Percentiles rank a stretch among this genome's conserved stretches.
These are phyloP conservation scores for Xylaria acuta DNA, from an alignment of 495 filamentous ascomycete species.

Conservation along the genomic window DNA sequence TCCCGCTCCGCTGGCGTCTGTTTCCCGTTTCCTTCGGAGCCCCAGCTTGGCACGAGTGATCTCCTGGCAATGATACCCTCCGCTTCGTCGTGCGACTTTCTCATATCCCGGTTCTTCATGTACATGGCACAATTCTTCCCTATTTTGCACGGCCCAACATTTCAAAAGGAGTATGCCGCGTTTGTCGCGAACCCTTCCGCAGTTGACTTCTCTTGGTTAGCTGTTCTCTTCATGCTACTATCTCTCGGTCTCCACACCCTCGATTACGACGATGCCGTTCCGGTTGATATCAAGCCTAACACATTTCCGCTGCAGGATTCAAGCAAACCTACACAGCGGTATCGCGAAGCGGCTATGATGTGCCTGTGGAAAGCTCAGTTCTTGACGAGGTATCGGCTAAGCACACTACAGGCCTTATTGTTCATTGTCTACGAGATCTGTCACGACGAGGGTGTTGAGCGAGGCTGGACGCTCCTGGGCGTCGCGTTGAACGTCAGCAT, in stretches of 20 bases:
- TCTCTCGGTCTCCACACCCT: constrained; percentile 53
- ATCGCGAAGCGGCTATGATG: constrained; percentile 52
- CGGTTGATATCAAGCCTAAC: constrained; percentile 52
- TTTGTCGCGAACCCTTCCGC: constrained; percentile 52
- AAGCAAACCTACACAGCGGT: constrained; percentile 49
- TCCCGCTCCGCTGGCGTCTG: not conserved
- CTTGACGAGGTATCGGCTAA: constrained; percentile 53
- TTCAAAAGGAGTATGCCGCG: constrained; percentile 54
- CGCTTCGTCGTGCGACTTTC: not conserved
- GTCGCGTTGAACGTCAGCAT: constrained; percentile 56
- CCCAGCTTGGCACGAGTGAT: constrained; percentile 15
- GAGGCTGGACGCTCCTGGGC: constrained; percentile 47
- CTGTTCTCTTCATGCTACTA: constrained; percentile 53
- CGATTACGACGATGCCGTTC: constrained; percentile 51
- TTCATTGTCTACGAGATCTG: constrained; percentile 53
- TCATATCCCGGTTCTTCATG: constrained; percentile 11
- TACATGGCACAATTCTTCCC: constrained; percentile 30
- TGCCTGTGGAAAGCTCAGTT: constrained; percentile 54
- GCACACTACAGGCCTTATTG: constrained; percentile 55
- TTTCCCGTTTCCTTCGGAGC: constrained; percentile 15
- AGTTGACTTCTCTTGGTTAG: constrained; percentile 51
- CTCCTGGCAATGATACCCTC: constrained; percentile 13
- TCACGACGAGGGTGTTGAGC: constrained; percentile 50
- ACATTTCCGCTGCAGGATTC: constrained; percentile 51
- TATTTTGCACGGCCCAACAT: constrained; percentile 57